Evolutionary conservation across 768 basidiomycete genomes (phyloP), one percentile per base, ranked within the genome.

Genomic region (Leccinum rimulosum): DNA sequence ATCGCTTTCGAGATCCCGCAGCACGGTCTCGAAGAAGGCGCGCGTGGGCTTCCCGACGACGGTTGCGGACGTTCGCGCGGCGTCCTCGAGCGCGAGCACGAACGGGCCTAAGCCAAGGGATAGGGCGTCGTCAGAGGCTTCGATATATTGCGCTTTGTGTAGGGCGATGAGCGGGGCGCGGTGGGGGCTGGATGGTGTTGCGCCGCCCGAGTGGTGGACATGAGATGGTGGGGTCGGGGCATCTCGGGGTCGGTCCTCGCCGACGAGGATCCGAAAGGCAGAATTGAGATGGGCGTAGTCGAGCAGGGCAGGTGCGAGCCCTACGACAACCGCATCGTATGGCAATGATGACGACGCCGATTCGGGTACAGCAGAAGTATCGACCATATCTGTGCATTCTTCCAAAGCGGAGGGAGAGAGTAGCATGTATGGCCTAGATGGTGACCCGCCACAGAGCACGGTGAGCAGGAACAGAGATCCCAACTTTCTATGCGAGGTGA

Each of bases 321-420:
- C 86, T 15, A 90, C 70, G n/a, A 89, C 79, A 27, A 89, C 87
- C 0, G 82, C 76, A 61, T 90, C 85, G 63, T 80, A 80, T 10
- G 63, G 35, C 0, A 31, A 14, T 15, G 54, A 51, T 11, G 52
- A 22, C 7, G 22, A 22, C 22, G 22, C 22, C 22, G 22, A 22
- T 22, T 31, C 31, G 14, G 48, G 2, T 4, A 15, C 0, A 25
- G 7, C 6, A 14, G 47, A 11, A 17, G 17, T 2, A 33, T 31
- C 36, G 22, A 22, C 22, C 36, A 7, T 50, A n/a, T 60, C 62
- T 1, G 64, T 59, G 54, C 80, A 76, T 62, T 82, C 84, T 28
- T 77, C 67, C 49, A 69, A 66, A 3, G 83, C 80, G 6, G 82
- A 80, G 22, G 73, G 68, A 0, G 85, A 82, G 22, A 89, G 78